Evolutionary conservation across 2,329 filamentous ascomycete genomes (phyloP).

Genomic region (Pseudopithomyces maydicus): DNA sequence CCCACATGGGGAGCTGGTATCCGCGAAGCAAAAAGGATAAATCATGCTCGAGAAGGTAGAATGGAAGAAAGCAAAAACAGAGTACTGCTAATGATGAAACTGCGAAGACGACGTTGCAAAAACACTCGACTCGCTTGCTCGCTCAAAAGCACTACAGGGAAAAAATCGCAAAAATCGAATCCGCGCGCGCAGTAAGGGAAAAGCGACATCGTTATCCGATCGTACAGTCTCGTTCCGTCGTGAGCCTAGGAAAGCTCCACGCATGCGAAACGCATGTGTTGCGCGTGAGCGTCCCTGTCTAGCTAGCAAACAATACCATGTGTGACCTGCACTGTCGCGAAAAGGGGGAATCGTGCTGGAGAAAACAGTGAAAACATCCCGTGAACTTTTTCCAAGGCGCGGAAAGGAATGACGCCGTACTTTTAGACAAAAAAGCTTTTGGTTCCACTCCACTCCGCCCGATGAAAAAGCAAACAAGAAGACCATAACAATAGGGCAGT

Average conservation of each 20-base stretch:
- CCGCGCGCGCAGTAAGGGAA: constrained; percentile 6
- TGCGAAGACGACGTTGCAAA: constrained; percentile 1
- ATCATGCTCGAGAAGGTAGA: constrained; percentile 9
- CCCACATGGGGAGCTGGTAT: constrained; percentile 19
- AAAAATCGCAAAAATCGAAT: constrained; percentile 1
- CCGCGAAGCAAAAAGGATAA: constrained; percentile 14
- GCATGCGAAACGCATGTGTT: constrained; percentile 29
- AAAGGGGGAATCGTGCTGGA: constrained; percentile 27
- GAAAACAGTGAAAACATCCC: constrained; percentile 7
- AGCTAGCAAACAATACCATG: constrained; percentile 44
- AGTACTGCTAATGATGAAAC: constrained; percentile 2
- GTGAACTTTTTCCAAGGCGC: constrained; percentile 16
- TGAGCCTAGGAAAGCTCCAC: constrained; percentile 22
- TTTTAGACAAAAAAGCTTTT: constrained; percentile 27
- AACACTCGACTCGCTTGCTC: constrained; percentile 11
- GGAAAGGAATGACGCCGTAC: constrained; percentile 18
- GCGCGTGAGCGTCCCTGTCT: constrained; percentile 46
- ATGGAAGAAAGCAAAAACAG: not conserved
- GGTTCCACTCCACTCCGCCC: constrained; percentile 23
- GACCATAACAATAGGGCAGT: constrained; percentile 12
- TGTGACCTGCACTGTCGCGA: constrained; percentile 41
- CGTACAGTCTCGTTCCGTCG: constrained; percentile 29
- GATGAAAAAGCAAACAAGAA: constrained; percentile 16
- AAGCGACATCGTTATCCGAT: constrained; percentile 26
- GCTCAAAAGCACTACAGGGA: constrained; percentile 8